Evolutionary conservation across 2,329 filamentous ascomycete genomes (phyloP).

Genomic region (Calonectria pteridis): DNA sequence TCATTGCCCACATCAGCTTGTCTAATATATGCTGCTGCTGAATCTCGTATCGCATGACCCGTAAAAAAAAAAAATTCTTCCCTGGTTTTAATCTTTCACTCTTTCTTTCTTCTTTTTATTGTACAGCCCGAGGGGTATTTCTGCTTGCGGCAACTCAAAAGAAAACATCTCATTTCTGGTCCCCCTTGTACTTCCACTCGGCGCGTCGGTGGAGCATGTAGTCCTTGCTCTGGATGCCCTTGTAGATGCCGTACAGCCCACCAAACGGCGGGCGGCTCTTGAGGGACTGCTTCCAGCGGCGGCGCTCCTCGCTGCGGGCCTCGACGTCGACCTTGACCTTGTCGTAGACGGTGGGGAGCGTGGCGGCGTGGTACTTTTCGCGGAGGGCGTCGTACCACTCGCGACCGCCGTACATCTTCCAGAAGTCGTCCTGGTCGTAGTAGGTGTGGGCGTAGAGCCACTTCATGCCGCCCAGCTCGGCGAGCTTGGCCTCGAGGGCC

Average conservation of each 20-base stretch:
- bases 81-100: too few relatives aligned
- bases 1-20: not conserved
- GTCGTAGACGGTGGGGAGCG: conserved; percentile 76
- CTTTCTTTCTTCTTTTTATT: not conserved
- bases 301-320: conserved; percentile 55
- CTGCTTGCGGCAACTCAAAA: not conserved
- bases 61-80: not conserved
- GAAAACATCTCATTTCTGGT: conserved; percentile 30
- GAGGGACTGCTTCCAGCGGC: conserved; percentile 55
- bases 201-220: conserved; percentile 66
- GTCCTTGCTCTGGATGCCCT: conserved; percentile 69
- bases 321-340: conserved; percentile 73
- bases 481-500: conserved; percentile 76
- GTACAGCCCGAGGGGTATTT: conserved; percentile 35
- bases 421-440: conserved; percentile 80
- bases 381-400: conserved; percentile 73
- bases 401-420: conserved; percentile 68
- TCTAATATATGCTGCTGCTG: not conserved
- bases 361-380: conserved; percentile 70
- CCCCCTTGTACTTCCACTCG: conserved; percentile 64
- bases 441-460: conserved; percentile 91
- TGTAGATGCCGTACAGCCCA: conserved; percentile 70
- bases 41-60: not conserved
- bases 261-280: conserved; percentile 67
- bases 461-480: conserved; percentile 80